These are phyloP conservation scores for Xylaria venustula DNA, from an alignment of 495 filamentous ascomycete genomes.

Conservation along the genomic window DNA sequence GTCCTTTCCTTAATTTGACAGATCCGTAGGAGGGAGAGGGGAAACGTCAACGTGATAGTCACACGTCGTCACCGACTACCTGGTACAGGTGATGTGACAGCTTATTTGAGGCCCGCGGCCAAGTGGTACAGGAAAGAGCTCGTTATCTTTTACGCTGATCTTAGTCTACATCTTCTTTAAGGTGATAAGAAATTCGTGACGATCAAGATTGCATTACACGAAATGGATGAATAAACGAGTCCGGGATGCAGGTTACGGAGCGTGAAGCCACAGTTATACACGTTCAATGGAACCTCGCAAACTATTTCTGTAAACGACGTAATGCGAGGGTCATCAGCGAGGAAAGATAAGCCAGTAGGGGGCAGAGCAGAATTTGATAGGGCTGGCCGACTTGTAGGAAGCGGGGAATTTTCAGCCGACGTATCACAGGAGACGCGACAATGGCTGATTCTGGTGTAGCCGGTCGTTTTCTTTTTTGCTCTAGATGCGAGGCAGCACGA, in stretches of 20 bases:
- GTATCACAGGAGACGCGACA: neutral
- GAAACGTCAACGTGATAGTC: neutral
- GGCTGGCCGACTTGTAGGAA: neutral
- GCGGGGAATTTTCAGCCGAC: conserved; percentile 6
- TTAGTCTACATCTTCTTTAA: neutral
- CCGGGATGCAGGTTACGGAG: neutral
- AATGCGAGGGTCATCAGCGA: conserved; percentile 4
- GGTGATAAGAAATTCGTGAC: neutral
- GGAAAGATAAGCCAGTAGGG: neutral
- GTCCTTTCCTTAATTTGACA: neutral
- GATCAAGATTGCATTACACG: neutral
- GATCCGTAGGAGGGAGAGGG: neutral
- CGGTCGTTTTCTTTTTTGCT: neutral
- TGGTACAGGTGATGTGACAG: conserved; percentile 7
- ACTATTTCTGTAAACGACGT: conserved; percentile 1
- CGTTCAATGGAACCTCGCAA: conserved; percentile 1
- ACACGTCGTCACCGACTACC: neutral
- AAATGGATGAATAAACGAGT: neutral
- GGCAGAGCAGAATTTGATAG: neutral
- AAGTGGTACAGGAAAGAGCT: neutral
- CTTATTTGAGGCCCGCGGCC: neutral
- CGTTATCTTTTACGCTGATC: neutral
- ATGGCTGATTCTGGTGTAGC: conserved; percentile 8
- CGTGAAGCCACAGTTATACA: neutral
- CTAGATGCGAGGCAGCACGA: neutral